Base-by-base conservation (phyloP, 2,329 filamentous ascomycete species). In the Fusarium coffeatum region DNA sequence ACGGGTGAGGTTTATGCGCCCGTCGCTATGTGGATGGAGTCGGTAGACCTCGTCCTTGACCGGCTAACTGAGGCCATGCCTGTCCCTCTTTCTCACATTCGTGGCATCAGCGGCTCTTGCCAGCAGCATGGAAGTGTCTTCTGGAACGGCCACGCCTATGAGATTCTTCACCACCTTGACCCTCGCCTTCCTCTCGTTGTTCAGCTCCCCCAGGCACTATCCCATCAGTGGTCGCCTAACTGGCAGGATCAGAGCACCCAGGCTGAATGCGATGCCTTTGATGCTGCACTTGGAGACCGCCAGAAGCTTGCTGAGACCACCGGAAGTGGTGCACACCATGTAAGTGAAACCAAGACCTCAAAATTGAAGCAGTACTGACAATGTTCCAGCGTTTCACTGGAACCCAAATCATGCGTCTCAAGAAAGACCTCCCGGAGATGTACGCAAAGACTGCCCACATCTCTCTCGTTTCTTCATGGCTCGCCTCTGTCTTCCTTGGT, bases 51-150 rank as follows among this genome's bases (percentile, higher is more conserved):
- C 20, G 93, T 98, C 18, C 86, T 98, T 59, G 82, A 85, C 49
- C 89, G 92, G 18, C 85, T 99, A 67, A 86, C 88, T 72, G 86
- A 89, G 43, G 89, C 90, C 1, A 87, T 93, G 58, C 75, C 78
- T 49, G 72, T 77, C 7, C 91, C 94, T 72, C 91, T 98, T 75
- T 81, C 85, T 55, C 88, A 88, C 54, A 89, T 99, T 69, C 89
- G 88, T 76, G 95, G 93, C 30, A 87, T 99, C 73, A 95, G 93
- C 76, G 96, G 94, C 68, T 94, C 95, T 18, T 94, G 96, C 57
- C 97, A 98, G 87, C 96, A 99, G 84, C 96, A 98, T 80, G 96
- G 96, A 34, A 98, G 95, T 78, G 94, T 98, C 28, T 98, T 96
- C 83, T 98, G 95, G 95, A 92, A 88, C 62, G 79, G 83, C 46